A percentile compares a stretch with the other conserved stretches of the same genome.
phyloP scores from a whole-genome alignment of 768 basidiomycete genomes.

The Mycena capillaripes region DNA sequence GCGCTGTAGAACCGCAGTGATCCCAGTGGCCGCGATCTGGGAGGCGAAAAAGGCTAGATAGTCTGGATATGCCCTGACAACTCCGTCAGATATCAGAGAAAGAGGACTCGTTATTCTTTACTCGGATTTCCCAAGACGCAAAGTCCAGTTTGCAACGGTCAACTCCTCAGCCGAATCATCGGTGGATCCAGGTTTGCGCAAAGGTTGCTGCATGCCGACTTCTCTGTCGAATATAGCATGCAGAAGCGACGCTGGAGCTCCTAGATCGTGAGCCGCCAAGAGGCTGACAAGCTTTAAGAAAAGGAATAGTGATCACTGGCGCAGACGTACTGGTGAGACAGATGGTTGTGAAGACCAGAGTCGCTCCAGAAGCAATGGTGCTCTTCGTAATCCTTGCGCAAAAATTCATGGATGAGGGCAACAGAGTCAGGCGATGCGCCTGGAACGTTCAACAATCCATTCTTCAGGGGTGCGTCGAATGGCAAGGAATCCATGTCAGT shows the following conservation, averaged over 20 bases:
- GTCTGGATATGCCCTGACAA: conserved; percentile 2
- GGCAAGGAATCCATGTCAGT: no score
- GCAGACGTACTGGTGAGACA: conserved; percentile 14
- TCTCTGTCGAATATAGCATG: conserved; percentile 14
- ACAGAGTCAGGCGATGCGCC: neutral
- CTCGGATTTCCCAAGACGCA: neutral
- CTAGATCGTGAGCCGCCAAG: conserved; percentile 18
- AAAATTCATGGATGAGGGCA: neutral
- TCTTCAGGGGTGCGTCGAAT: no score
- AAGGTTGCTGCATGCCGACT: conserved; percentile 9
- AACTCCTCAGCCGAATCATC: no score
- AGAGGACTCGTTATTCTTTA: neutral
- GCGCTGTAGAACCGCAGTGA: neutral
- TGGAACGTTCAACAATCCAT: conserved; percentile 8
- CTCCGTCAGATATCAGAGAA: neutral
- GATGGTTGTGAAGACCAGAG: conserved; percentile 20
- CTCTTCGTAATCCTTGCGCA: conserved; percentile 14
- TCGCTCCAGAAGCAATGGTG: conserved; percentile 23
- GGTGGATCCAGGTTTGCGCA: neutral
- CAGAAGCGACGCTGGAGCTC: neutral
- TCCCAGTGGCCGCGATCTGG: neutral
- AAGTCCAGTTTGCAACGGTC: neutral
- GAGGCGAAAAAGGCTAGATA: conserved; percentile 17
- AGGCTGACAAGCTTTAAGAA: conserved; percentile 3
- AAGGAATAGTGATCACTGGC: no score